Conservation (phyloP, 768 basidiomycete genomes). For the Mycena galopus region DNA sequence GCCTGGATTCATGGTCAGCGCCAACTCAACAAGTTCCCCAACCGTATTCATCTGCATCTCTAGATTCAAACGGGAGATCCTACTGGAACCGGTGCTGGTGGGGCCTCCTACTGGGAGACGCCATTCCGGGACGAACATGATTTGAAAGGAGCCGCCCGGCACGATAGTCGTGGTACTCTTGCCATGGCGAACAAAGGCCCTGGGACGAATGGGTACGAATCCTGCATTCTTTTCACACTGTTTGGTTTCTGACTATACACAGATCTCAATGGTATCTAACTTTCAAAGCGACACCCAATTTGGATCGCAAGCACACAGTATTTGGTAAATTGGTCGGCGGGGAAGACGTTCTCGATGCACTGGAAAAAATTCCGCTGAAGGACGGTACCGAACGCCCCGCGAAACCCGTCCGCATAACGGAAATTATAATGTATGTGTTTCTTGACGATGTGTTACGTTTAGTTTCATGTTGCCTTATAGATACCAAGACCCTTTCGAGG, state of each 20-base stretch:
- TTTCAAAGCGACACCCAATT: slow-evolving; percentile 84
- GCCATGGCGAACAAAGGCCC: slow-evolving; percentile 98
- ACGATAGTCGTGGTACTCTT: slow-evolving; percentile 85
- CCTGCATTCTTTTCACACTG: neutral
- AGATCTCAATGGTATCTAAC: slow-evolving; percentile 97
- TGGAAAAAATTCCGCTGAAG: slow-evolving; percentile 87
- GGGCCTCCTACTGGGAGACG: slow-evolving; percentile 93
- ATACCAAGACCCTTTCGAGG: slow-evolving; percentile 95
- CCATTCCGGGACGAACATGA: slow-evolving; percentile 97
- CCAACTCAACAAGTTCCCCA: slow-evolving; percentile 6
- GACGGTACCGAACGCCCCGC: slow-evolving; percentile 89
- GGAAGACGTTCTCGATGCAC: slow-evolving; percentile 86
- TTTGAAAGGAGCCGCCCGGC: slow-evolving; percentile 88
- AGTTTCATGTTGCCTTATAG: slow-evolving; percentile 53
- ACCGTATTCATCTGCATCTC: neutral
- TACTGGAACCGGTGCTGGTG: slow-evolving; percentile 94
- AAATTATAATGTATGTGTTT: slow-evolving; percentile 84
- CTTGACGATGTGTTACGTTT: neutral
- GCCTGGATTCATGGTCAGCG: slow-evolving; percentile 91
- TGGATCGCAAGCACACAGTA: slow-evolving; percentile 95
- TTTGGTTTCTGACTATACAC: neutral
- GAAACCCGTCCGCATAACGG: slow-evolving; percentile 87
- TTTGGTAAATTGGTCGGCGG: slow-evolving; percentile 98
- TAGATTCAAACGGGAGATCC: slow-evolving; percentile 99
- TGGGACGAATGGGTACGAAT: slow-evolving; percentile 82